phyloP scores from a whole-genome alignment of 169 alveolate species.

The Cystoisospora suis region DNA sequence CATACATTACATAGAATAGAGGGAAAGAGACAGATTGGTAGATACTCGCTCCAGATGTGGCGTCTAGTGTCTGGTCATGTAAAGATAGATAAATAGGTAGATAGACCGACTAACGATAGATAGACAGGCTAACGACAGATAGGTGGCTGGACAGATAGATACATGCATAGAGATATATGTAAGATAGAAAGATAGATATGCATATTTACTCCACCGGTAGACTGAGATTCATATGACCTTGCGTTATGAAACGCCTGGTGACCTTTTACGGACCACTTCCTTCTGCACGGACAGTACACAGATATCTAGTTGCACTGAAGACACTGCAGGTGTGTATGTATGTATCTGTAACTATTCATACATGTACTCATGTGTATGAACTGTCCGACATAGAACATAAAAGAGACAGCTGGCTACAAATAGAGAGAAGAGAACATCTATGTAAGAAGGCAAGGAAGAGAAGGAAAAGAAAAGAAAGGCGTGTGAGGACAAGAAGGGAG shows the following conservation, averaged over 20 bases:
- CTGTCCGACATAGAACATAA: neutral
- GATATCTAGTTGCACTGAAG: too few relatives aligned
- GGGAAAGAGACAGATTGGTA: too few relatives aligned
- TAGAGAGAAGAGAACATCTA: neutral
- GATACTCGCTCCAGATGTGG: too few relatives aligned
- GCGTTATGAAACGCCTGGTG: too few relatives aligned
- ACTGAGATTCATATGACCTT: too few relatives aligned
- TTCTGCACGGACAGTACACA: neutral
- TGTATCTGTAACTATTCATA: neutral
- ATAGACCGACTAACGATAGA: too few relatives aligned
- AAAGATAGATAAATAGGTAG: too few relatives aligned
- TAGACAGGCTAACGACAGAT: too few relatives aligned
- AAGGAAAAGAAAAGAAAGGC: neutral
- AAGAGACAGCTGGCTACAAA: neutral
- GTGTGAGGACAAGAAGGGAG: neutral
- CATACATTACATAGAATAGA: too few relatives aligned
- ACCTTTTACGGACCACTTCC: neutral
- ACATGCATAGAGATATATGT: neutral
- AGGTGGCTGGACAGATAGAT: neutral
- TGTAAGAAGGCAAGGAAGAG: neutral
- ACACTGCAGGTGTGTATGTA: neutral
- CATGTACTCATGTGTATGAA: neutral
- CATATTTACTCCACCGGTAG: neutral
- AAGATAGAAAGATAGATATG: neutral
- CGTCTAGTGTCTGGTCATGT: too few relatives aligned